These are phyloP conservation scores for Cladosporium sp. DNA, from an alignment of 2,329 filamentous ascomycete species.

Conservation along the genomic window DNA sequence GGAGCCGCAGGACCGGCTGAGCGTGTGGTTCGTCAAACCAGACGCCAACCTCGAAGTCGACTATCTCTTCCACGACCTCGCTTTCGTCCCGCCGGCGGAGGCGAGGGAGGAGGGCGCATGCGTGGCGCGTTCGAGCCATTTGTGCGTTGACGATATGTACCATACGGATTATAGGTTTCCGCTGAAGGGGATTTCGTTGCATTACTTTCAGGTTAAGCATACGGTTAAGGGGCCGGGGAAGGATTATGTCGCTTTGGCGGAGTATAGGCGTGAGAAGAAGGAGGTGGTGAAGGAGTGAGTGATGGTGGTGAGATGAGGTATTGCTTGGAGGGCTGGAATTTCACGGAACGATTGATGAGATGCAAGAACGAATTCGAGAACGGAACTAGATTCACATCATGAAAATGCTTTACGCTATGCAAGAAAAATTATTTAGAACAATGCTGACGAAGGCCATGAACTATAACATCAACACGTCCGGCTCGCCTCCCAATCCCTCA, in stretches of 20 bases:
- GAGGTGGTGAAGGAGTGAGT: no score
- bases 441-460: not conserved
- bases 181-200: slow-evolving; percentile 56
- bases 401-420: no score
- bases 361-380: no score
- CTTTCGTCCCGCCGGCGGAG: slow-evolving; percentile 48
- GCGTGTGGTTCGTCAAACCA: slow-evolving; percentile 67
- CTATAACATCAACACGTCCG: slow-evolving; percentile 21
- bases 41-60: slow-evolving; percentile 61
- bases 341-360: no score
- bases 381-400: no score
- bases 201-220: slow-evolving; percentile 59
- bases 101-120: slow-evolving; percentile 46
- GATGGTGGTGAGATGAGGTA: no score
- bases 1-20: slow-evolving; percentile 56
- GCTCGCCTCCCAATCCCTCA: slow-evolving; percentile 18
- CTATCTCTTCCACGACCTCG: slow-evolving; percentile 68
- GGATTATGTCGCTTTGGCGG: slow-evolving; percentile 54
- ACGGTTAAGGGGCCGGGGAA: slow-evolving; percentile 68
- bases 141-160: slow-evolving; percentile 69
- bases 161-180: slow-evolving; percentile 63
- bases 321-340: no score
- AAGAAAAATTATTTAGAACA: no score
- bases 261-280: slow-evolving; percentile 27
- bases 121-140: slow-evolving; percentile 61